phyloP scores from a whole-genome alignment of 2,329 filamentous ascomycete species.

The Pseudocercospora pini-densiflorae region DNA sequence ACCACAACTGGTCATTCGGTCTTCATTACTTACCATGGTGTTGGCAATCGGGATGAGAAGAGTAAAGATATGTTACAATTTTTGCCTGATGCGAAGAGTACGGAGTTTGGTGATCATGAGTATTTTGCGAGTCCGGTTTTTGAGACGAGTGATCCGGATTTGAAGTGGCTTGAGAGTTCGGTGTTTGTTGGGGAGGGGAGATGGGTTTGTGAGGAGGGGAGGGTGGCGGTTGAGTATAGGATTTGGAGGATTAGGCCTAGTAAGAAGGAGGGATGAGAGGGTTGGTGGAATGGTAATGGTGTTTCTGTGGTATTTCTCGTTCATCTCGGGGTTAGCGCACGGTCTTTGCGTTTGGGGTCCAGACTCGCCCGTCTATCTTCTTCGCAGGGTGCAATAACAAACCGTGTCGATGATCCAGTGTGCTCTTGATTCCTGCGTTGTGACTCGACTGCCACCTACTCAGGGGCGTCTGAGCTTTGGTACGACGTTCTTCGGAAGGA shows the following conservation, averaged over 20 bases:
- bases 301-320: no score
- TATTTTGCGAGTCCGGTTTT: not conserved
- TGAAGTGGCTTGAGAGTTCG: conserved; percentile 8
- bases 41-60: conserved; percentile 2
- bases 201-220: not conserved
- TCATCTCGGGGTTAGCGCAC: no score
- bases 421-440: no score
- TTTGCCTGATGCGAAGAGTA: not conserved
- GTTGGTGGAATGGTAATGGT: no score
- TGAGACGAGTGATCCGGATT: conserved; percentile 4
- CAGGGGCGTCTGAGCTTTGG: no score
- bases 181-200: not conserved
- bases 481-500: no score
- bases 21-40: not conserved
- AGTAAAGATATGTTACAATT: not conserved
- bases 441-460: no score
- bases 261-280: not conserved
- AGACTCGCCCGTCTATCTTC: no score
- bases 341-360: no score
- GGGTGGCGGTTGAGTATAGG: not conserved
- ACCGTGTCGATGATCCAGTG: no score
- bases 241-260: not conserved
- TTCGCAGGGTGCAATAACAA: no score
- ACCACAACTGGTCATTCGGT: not conserved
- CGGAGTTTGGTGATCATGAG: conserved; percentile 4